Evolutionary conservation across 495 filamentous ascomycete genomes (phyloP), one percentile per base, ranked within the genome.

Genomic region (Penicillium odoratum): DNA sequence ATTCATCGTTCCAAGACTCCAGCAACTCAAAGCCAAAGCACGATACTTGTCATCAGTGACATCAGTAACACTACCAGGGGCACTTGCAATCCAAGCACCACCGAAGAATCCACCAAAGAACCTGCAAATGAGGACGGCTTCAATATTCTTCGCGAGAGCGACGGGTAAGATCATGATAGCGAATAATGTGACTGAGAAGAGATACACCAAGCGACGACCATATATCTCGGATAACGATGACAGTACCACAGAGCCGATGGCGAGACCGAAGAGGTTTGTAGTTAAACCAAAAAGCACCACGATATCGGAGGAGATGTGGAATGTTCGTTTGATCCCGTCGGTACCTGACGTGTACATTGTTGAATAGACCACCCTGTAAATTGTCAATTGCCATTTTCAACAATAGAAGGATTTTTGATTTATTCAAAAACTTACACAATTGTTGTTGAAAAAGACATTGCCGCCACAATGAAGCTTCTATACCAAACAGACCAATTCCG

Each of bases 171-270:
- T 77, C 42, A 92, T 67, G 15, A 92, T 42, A 4, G 78, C 76
- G 65, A 86, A 93, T 5, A 86, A 64, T 7, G 72, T 64, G 59
- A 90, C 69, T 43, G 85, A 84, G 33, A 80, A 59, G 3, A 90
- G 62, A 64, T 93, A 93, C 16, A 93, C 79, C 21, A 80, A 81
- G 21, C 84, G 69, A 11, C 91, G 77, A 2, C 91, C 91, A 59
- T 85, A 92, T 48, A 93, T 77, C 71, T 95, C 91, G 25, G 81
- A 85, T 51, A 91, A 68, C 0, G 89, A 88, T n/a, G 91, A 89
- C 7, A 92, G 75, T 16, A 93, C 64, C 9, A 93, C 69, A 47
- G 82, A 85, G 0, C 91, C 91, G 4, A 77, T 63, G 0, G 86
- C 89, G 29, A 92, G 73, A 0, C 89, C 67, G 36, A 91, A 62